These are phyloP conservation scores for Aspergillus transmontanensis DNA, from an alignment of 2,329 filamentous ascomycete genomes.

Conservation along the genomic window DNA sequence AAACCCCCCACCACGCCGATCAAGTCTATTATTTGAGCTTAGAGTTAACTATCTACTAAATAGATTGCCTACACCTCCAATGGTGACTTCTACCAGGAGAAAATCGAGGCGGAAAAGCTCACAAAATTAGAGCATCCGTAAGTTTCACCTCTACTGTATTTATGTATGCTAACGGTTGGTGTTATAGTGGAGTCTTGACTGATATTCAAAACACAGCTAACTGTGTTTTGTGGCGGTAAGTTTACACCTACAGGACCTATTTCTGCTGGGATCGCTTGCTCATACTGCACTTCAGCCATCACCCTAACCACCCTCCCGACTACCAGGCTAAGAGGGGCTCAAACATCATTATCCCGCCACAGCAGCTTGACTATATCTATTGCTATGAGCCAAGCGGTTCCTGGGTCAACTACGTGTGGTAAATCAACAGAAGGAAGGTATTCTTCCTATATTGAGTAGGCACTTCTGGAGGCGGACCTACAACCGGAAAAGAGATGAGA, in stretches of 20 bases:
- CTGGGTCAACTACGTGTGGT: not conserved
- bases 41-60: not conserved
- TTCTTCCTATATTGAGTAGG: not conserved
- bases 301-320: not conserved
- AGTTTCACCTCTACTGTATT: not conserved
- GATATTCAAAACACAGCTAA: not conserved
- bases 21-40: not conserved
- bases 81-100: not conserved
- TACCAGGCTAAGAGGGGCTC: not conserved
- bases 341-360: not conserved
- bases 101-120: not conserved
- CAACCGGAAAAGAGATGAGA: not conserved
- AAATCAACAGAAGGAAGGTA: not conserved
- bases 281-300: not conserved
- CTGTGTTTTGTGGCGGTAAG: not conserved
- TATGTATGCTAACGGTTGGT: not conserved
- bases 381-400: not conserved
- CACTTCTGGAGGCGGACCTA: not conserved
- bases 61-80: conserved; percentile 1
- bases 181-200: not conserved
- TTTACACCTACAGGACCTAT: not conserved
- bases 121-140: not conserved
- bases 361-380: not conserved
- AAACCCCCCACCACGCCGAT: not conserved
- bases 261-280: not conserved